Evolutionary conservation across 257 asterid species (phyloP), one percentile per base, ranked within the genome.

Genomic region (Jasminum sambac): DNA sequence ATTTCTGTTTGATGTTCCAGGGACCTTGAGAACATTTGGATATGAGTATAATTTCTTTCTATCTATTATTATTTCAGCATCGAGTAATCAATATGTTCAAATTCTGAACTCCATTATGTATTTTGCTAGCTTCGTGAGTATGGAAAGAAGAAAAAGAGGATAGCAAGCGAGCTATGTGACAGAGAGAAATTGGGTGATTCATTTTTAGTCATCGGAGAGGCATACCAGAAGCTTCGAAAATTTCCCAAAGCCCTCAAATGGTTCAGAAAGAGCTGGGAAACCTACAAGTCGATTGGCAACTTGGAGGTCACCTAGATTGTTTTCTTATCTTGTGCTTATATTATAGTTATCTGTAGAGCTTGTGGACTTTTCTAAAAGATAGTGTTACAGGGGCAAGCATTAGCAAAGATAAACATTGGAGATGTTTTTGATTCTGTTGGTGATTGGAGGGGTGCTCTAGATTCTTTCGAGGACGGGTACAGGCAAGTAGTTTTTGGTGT

Each of bases 131-230:
- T 86, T 78, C 84, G 81, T 63, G 84, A 73, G 73, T 89, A 83
- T 78, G 96, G 91, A 60, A 89, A 88, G 81, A 87, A 70, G 81
- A 91, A 85, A 88, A 88, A 77, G 86, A 77, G 70, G 80, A 70
- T 88, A 77, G 86, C 96, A 17, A 72, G 48, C 23, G 89, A 84
- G 71, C 96, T 95, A 67, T 86, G 86, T 80, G 98, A 91, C 87
- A 86, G 68, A 77, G 98, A 87, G 85, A 91, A 91, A 84, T 72
- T 88, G 75, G 78, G 94, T 42, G 98, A 95, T 80, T 91, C 98
- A 52, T 89, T 82, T 87, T 68, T 91, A 41, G 90, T 78, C 38
- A 71, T 91, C 66, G 99, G 98, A 75, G 98, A 95, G 85, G 81
- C 99, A 57, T 85, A 89, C 79, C 86, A 89, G 78, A 84, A 83